Evolutionary conservation across 208 protist genomes (phyloP).

Genomic region (Trichomonas vaginalis): DNA sequence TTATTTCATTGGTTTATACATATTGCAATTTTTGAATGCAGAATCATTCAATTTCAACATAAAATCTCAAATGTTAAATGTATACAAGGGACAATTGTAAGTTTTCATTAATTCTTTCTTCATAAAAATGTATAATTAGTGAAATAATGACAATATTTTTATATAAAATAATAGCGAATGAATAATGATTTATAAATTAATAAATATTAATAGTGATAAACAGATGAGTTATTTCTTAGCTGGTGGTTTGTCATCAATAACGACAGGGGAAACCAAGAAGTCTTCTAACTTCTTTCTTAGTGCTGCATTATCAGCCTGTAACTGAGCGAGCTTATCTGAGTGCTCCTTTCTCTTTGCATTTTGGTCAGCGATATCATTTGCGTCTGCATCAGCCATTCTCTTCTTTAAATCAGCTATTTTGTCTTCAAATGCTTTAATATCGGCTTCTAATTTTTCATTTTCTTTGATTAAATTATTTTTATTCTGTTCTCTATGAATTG

Average conservation of each 20-base stretch:
- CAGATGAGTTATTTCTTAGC: neutral
- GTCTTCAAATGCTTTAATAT: neutral
- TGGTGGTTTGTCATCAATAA: neutral
- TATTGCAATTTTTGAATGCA: too few species aligned
- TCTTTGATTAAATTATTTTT: neutral
- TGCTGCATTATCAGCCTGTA: neutral
- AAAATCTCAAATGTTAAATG: too few species aligned
- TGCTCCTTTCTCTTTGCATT: neutral
- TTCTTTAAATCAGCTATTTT: neutral
- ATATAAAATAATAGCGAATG: too few species aligned
- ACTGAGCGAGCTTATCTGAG: neutral
- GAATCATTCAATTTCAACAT: too few species aligned
- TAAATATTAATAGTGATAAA: too few species aligned
- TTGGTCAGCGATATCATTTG: neutral
- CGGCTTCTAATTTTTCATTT: neutral
- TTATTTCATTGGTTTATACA: too few species aligned
- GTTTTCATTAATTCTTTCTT: too few species aligned
- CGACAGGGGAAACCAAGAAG: neutral
- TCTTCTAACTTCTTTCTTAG: neutral
- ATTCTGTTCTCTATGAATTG: slow-evolving; percentile 63
- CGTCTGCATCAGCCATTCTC: neutral
- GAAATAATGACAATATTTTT: too few species aligned
- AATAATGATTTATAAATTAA: too few species aligned
- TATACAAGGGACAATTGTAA: too few species aligned
- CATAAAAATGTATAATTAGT: too few species aligned